These are phyloP conservation scores for Globisporangium lucens DNA, from an alignment of 352 stramenopile species.

Conservation along the genomic window DNA sequence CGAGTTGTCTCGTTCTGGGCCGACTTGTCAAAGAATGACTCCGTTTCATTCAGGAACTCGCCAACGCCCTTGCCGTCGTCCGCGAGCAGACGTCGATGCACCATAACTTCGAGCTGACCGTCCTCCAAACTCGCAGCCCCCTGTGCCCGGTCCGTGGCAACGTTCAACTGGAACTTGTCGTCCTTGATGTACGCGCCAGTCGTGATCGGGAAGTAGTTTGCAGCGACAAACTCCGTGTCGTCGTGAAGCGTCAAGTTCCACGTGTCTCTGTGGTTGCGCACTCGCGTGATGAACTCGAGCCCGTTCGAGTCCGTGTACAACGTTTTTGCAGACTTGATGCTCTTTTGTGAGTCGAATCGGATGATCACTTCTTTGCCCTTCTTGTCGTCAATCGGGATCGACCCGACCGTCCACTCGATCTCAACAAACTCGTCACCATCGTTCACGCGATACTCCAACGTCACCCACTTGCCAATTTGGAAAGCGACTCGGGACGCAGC, in stretches of 20 bases:
- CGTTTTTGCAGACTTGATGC: constrained; percentile 45
- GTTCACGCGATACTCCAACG: constrained; percentile 91
- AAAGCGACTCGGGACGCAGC: constrained; percentile 52
- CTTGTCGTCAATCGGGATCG: constrained; percentile 67
- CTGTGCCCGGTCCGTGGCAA: constrained; percentile 93
- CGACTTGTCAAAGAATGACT: constrained; percentile 71
- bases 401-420: constrained; percentile 92
- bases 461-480: constrained; percentile 86
- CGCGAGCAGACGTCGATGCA: constrained; percentile 91
- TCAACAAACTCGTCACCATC: constrained; percentile 87
- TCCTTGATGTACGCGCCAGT: constrained; percentile 93
- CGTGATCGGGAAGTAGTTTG: constrained; percentile 98
- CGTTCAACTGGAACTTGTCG: constrained; percentile 70
- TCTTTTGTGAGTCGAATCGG: constrained; percentile 71
- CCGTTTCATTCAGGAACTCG: constrained; percentile 91
- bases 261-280: constrained; percentile 85
- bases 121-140: constrained; percentile 89
- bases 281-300: constrained; percentile 91
- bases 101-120: constrained; percentile 95
- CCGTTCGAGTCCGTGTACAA: constrained; percentile 96
- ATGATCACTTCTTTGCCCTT: constrained; percentile 96
- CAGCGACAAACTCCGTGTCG: constrained; percentile 90
- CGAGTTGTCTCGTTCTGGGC: constrained; percentile 58
- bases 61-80: constrained; percentile 94
- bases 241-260: constrained; percentile 88